These are phyloP conservation scores for Exophiala lecanii-corni DNA, from an alignment of 2,329 filamentous ascomycete genomes.

Conservation along the genomic window DNA sequence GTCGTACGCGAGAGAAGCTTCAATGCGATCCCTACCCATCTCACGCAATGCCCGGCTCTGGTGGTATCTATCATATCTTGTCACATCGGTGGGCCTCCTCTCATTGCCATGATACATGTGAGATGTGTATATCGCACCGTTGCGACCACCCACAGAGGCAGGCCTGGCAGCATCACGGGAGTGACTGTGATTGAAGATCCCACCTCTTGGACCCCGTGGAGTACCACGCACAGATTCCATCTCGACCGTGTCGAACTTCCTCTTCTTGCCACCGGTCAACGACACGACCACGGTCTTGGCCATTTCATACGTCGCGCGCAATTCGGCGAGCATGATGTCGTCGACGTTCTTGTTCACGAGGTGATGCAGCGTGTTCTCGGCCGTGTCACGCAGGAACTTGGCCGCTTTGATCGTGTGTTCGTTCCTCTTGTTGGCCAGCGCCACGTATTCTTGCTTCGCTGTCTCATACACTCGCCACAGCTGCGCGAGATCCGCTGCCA, in stretches of 20 bases:
- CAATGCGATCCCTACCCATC: too few relatives aligned
- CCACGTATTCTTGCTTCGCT: constrained; percentile 37
- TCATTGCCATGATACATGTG: too few relatives aligned
- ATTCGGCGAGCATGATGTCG: constrained; percentile 31
- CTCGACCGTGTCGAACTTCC: constrained; percentile 33
- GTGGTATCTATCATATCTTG: too few relatives aligned
- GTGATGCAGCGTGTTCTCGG: constrained; percentile 38
- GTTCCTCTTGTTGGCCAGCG: constrained; percentile 26
- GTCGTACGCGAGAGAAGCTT: too few relatives aligned
- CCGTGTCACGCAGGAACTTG: constrained; percentile 41
- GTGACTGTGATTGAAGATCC: too few relatives aligned
- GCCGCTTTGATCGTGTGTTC: constrained; percentile 28
- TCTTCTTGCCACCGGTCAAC: constrained; percentile 36
- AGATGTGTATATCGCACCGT: too few relatives aligned
- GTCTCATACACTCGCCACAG: constrained; percentile 32
- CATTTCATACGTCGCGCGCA: constrained; percentile 32
- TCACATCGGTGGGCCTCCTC: too few relatives aligned
- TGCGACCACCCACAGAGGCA: too few relatives aligned
- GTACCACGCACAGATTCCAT: constrained; percentile 6
- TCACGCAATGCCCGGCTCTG: too few relatives aligned
- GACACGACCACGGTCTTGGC: constrained; percentile 34
- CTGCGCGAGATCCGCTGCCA: constrained; percentile 25
- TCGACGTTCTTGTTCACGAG: constrained; percentile 27
- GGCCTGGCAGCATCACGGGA: too few relatives aligned
- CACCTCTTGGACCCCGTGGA: constrained; percentile 14